Evolutionary conservation across 306 rosid genomes (phyloP), one percentile per base, ranked within the genome.

Genomic region (Lotus japonicus): DNA sequence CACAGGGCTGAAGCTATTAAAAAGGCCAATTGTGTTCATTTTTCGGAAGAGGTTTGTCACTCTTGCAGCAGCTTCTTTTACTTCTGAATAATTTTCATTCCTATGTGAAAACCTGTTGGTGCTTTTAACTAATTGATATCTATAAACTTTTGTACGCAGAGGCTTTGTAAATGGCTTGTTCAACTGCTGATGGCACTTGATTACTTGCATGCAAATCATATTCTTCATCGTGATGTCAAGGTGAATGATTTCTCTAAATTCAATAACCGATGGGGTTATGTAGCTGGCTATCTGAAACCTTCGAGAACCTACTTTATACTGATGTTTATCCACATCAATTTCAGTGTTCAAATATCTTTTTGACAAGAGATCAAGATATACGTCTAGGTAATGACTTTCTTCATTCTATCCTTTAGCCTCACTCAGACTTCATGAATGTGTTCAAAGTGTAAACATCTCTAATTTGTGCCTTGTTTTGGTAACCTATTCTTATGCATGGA

Each of bases 161-260:
- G 66, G 75, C 92, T 94, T 39, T 88, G 97, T 80, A 90, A 84
- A 82, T 94, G 97, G 99, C 92, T 94, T 23, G 97, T 90, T 77
- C 96, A 73, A 78, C 92, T 94, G 77, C 81, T 94, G 70, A 90
- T 94, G 97, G 99, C 99, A 7, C 94, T 94, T 11, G 90, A 90
- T 68, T 90, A 94, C 85, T 86, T 94, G 92, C 99, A 90, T 65
- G 65, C 76, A 81, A 90, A 84, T 79, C 99, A 90, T 68, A 81
- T 94, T 78, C 99, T 94, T 72, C 99, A 90, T 61, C 99, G 99
- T 18, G 99, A 94, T 67, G 97, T 94, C 77, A 94, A 94, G 95
- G 97, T 94, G 78, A 76, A 83, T 69, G 64, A 28, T 68, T 71
- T 56, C 26, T 65, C 42, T 58, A 28, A 68, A 45, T 68, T 76